phyloP scores from a whole-genome alignment of 176 grass and related monocot species.

The Saccharum officinarum region DNA sequence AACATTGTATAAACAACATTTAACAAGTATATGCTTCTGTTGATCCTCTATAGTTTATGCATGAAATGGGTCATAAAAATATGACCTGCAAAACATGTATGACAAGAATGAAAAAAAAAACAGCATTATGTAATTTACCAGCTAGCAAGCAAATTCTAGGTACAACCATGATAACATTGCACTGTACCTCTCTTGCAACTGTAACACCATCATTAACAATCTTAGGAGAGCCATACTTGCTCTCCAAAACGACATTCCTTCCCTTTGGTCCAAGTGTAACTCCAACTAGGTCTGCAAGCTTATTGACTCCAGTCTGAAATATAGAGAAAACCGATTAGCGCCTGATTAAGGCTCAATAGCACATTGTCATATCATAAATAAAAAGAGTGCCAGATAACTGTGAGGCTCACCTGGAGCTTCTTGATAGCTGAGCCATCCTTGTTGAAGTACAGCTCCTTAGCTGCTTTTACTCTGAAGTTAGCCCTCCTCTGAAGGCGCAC shows the following conservation, averaged over 20 bases:
- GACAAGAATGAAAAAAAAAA: neutral
- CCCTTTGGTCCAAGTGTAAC: slow-evolving; percentile 93
- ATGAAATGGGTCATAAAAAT: neutral
- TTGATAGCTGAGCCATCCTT: slow-evolving; percentile 94
- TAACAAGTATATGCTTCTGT: slow-evolving; percentile 2
- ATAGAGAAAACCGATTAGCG: neutral
- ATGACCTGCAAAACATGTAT: neutral
- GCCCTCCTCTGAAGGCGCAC: slow-evolving; percentile 51
- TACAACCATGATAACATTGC: neutral
- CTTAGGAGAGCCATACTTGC: slow-evolving; percentile 93
- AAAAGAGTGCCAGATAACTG: neutral
- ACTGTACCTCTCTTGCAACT: slow-evolving; percentile 57
- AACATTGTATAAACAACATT: neutral
- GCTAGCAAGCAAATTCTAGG: slow-evolving; percentile 10
- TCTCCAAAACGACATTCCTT: slow-evolving; percentile 94
- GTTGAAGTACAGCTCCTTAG: slow-evolving; percentile 97
- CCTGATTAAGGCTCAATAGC: neutral
- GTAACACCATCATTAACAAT: slow-evolving; percentile 88
- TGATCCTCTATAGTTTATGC: neutral
- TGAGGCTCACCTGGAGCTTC: slow-evolving; percentile 70
- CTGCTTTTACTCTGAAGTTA: slow-evolving; percentile 60
- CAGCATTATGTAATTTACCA: neutral
- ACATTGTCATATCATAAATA: neutral
- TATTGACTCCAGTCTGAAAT: slow-evolving; percentile 79
- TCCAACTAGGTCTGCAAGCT: slow-evolving; percentile 86